Evolutionary conservation across 345 rosid genomes (phyloP), one percentile per base, ranked within the genome.

Genomic region (Noccaea bulbosa): DNA sequence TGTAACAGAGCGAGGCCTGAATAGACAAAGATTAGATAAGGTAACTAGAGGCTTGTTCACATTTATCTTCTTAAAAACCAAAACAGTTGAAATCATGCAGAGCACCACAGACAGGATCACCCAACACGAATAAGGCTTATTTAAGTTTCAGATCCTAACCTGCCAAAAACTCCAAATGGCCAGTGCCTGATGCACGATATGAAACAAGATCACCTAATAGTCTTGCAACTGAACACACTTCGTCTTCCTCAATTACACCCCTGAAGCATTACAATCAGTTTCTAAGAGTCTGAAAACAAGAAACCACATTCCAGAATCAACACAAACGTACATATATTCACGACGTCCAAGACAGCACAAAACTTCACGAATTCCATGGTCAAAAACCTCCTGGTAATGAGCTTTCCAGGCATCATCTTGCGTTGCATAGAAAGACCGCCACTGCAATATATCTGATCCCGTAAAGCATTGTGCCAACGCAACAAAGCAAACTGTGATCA

Each of bases 301-400:
- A 50, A 32, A 41, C 4, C 16, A 52, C 16, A 14, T 4, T 61
- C 24, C 43, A 67, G 8, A 60, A 50, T 7, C n/a, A 60, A 15
- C 39, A 32, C 0, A 58, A 71, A 70, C 92, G 57, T 82, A 90
- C 98, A 91, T 80, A 78, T 89, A 93, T 62, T 85, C 79, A 6
- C 78, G 63, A 56, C 97, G 94, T 49, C 95, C 98, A 43, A 91
- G 83, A 74, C 98, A 93, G 76, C 98, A 93, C 82, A 91, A 78
- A 61, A 87, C 86, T 81, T 93, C 97, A n/a, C 96, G 96, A 74
- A 91, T 89, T 11, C 96, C 94, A 76, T 91, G 82, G 79, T 91
- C 97, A 85, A 93, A 93, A 49, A 91, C 89, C 77, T 91, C 96
- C 64, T 88, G 83, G 78, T 93, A 93, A 67, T 93, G 98, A 79